Evolutionary conservation across 1,139 yeast species (phyloP), one percentile per base, ranked within the genome.

Genomic region (Kodamaea ohmeri): DNA sequence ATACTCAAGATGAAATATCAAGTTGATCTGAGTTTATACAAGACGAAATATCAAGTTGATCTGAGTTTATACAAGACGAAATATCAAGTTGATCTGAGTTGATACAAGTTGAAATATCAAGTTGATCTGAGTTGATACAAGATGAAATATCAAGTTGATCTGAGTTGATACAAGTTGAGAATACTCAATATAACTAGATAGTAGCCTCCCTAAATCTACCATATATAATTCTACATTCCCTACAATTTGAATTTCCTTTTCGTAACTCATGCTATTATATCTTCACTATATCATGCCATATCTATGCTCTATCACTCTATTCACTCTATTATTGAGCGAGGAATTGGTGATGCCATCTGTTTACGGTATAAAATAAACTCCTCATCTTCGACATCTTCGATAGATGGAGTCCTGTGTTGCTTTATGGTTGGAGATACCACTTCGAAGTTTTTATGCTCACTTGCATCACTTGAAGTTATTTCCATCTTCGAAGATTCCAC

Each of bases 301-400:
- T n/a, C 4, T 5, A 6, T 24, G n/a, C 24, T 28, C 15, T 21
- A 26, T 27, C 24, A 9, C n/a, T 13, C 21, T 21, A 4, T 8
- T 19, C 32, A 41, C 28, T 38, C 44, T 11, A 41, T 41, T 8
- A 41, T 41, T 9, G 34, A 35, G 7, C 40, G 31, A 6, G 44
- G 41, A n/a, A 36, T 31, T 13, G 44, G 44, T n/a, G 37, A 29
- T 9, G 33, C 19, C 32, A 41, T 20, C 21, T 32, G 34, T 24
- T 40, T 44, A 27, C 47, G 42, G 38, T 41, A 44, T 20, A 36
- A 27, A 11, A 47, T 34, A 22, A 41, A 44, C 33, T 49, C 53
- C 16, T 49, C 53, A 32, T 49, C 53, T 15, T 49, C 53, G 9
- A 49, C 49, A 17, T 47, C 51, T 30, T 43, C 52, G n/a, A 44